A percentile compares a stretch with the other conserved stretches of the same genome.
Evolutionary conservation across 768 basidiomycete genomes (phyloP).

Genomic region (Tylopilus plumbeoviolaceoides): DNA sequence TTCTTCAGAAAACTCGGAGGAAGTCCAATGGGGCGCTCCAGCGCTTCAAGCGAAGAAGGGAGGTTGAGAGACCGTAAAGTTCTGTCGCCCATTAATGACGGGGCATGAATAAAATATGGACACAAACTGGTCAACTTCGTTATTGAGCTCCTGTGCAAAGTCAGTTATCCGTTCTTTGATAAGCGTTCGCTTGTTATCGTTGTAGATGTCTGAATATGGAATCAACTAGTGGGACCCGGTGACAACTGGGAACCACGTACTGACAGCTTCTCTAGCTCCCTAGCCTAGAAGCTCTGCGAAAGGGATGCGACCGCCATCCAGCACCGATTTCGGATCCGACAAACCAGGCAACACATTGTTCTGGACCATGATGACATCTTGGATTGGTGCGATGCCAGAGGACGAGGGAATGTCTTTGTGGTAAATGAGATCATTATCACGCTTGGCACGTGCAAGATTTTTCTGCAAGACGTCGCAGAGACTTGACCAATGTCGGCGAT

Average conservation of each 20-base stretch:
- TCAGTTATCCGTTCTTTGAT: slow-evolving; percentile 64
- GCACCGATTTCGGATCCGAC: slow-evolving; percentile 49
- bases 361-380: slow-evolving; percentile 63
- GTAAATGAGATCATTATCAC: slow-evolving; percentile 96
- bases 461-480: slow-evolving; percentile 68
- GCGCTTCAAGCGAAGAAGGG: slow-evolving; percentile 81
- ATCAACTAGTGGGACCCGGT: not conserved
- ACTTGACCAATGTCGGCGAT: slow-evolving; percentile 41
- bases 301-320: slow-evolving; percentile 54
- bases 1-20: slow-evolving; percentile 85
- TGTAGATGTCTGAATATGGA: slow-evolving; percentile 65
- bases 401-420: slow-evolving; percentile 79
- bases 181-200: slow-evolving; percentile 70
- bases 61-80: slow-evolving; percentile 68
- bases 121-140: slow-evolving; percentile 55
- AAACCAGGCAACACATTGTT: slow-evolving; percentile 53
- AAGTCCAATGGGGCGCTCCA: slow-evolving; percentile 82
- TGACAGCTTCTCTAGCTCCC: slow-evolving; percentile 87
- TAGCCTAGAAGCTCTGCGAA: slow-evolving; percentile 78
- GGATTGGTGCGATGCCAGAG: slow-evolving; percentile 61
- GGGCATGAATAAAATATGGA: not conserved
- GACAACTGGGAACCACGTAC: slow-evolving; percentile 41
- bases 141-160: slow-evolving; percentile 58
- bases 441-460: slow-evolving; percentile 64
- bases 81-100: slow-evolving; percentile 35